phyloP scores from a whole-genome alignment of 345 rosid species.

The Carallia pectinifolia region DNA sequence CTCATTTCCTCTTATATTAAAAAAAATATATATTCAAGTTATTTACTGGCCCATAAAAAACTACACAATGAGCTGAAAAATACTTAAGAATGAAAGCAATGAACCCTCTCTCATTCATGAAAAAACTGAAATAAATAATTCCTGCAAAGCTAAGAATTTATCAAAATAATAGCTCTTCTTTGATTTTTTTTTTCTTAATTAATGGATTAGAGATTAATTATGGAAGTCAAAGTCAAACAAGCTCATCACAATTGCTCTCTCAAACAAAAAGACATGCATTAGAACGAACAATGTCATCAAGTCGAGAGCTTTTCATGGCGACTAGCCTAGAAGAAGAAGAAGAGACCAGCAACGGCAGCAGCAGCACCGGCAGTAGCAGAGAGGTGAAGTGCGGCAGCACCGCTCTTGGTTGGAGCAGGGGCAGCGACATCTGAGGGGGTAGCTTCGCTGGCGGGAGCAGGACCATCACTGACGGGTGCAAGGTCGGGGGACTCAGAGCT shows the following conservation, averaged over 20 bases:
- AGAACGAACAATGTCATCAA: background rate
- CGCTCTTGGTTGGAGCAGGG: conserved; percentile 9
- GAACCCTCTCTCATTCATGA: no score
- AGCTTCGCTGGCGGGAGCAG: no score
- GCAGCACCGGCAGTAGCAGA: conserved; percentile 16
- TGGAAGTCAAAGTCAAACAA: background rate
- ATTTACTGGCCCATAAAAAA: no score
- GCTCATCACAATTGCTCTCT: background rate
- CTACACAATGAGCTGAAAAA: no score
- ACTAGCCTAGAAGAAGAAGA: conserved; percentile 18
- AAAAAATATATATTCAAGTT: no score
- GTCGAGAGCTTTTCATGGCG: background rate
- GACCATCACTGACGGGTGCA: conserved; percentile 1
- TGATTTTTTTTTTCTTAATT: background rate
- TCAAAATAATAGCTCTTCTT: no score
- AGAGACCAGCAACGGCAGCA: conserved; percentile 14
- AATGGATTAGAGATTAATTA: background rate
- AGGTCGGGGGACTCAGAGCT: background rate
- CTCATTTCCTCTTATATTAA: no score
- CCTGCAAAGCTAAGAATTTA: no score
- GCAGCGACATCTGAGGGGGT: conserved; percentile 3
- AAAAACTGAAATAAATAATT: no score
- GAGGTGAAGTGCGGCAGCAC: conserved; percentile 6
- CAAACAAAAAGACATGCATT: background rate
- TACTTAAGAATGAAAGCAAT: no score